Base-by-base conservation (phyloP, 2,329 filamentous ascomycete species). In the Dryadomyces quercus-mongolicae region DNA sequence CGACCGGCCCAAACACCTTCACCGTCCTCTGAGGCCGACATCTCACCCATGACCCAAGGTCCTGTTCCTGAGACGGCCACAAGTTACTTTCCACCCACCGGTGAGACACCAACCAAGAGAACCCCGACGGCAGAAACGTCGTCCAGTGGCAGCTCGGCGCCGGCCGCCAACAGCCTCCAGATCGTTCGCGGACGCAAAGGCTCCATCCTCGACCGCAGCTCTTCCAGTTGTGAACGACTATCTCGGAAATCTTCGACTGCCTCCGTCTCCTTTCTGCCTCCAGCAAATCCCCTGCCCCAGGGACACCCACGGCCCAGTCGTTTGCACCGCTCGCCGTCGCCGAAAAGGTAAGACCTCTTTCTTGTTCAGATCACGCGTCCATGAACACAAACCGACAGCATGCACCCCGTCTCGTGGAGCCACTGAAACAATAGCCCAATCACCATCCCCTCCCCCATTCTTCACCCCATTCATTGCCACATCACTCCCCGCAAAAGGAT, bases 261-360 rank as follows among this genome's bases (percentile, higher is more conserved):
- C 34, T 77, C 73, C 15, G 69, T 79, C 52, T 69, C 68, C 9
- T 78, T 78, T 59, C 71, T 69, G 3, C 63, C 66, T n/a, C 69
- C 69, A 31, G 63, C 62, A 1, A 70, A 76, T 57, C 72, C 71
- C 20, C 64, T 78, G 18, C 74, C 75, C 4, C 75, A 77, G 57
- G 75, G 75, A 25, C 59, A 63, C 3, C 73, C 74, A 56, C 72
- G 74, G 56, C 22, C 71, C 72, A 49, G 65, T 72, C 54, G 71
- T 65, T 22, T 72, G 70, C 56, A 49, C 69, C 57, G 51, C 42
- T 79, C 76, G 25, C 76, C 77, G 22, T 70, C 72, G 36, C 72
- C 75, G 57, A 60, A 65, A 55, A 75, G 73, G 76, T 80, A 68
- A 69, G 72, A 16, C 31, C n/a, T 25, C 48, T 42, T 12, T 40